These are phyloP conservation scores for Marasmius tenuissimus DNA, from an alignment of 1,284 basidiomycete genomes.

Conservation along the genomic window DNA sequence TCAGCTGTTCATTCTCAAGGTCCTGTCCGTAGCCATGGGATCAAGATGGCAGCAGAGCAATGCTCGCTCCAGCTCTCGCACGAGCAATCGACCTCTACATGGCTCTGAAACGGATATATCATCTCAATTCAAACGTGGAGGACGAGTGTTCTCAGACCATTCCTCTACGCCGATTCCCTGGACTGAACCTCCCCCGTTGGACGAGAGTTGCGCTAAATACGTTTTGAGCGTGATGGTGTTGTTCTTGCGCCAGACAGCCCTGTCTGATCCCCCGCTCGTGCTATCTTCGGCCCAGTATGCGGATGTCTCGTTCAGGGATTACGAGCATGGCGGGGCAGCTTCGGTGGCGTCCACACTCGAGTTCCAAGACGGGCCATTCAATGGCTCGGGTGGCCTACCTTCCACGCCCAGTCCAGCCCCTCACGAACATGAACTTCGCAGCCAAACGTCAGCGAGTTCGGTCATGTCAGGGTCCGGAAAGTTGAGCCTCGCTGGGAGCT, in stretches of 20 bases:
- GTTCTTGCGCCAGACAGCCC: conserved; percentile 75
- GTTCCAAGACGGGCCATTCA: neutral
- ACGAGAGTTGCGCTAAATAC: conserved; percentile 87
- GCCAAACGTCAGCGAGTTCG: conserved; percentile 44
- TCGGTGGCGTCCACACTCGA: conserved; percentile 14
- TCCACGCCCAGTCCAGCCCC: conserved; percentile 13
- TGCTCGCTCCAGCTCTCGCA: conserved; percentile 39
- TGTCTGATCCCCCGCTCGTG: conserved; percentile 56
- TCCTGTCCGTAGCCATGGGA: conserved; percentile 77
- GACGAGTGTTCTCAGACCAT: conserved; percentile 20
- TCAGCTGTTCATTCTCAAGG: conserved; percentile 86
- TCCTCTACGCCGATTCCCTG: conserved; percentile 41
- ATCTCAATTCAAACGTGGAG: conserved; percentile 19
- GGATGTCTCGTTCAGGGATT: conserved; percentile 71
- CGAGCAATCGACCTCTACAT: conserved; percentile 33
- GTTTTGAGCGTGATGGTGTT: conserved; percentile 81
- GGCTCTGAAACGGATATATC: conserved; percentile 33
- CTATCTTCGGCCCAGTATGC: conserved; percentile 64
- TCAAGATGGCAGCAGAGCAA: conserved; percentile 65
- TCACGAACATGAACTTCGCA: conserved; percentile 23
- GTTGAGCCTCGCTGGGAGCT: conserved; percentile 28
- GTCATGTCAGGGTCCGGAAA: conserved; percentile 36
- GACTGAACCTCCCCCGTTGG: conserved; percentile 76
- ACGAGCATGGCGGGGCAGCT: conserved; percentile 54
- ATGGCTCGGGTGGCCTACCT: conserved; percentile 10